Evolutionary conservation across 176 grass and related monocot genomes (phyloP), one percentile per base, ranked within the genome.

Genomic region (Oryza longistaminata): DNA sequence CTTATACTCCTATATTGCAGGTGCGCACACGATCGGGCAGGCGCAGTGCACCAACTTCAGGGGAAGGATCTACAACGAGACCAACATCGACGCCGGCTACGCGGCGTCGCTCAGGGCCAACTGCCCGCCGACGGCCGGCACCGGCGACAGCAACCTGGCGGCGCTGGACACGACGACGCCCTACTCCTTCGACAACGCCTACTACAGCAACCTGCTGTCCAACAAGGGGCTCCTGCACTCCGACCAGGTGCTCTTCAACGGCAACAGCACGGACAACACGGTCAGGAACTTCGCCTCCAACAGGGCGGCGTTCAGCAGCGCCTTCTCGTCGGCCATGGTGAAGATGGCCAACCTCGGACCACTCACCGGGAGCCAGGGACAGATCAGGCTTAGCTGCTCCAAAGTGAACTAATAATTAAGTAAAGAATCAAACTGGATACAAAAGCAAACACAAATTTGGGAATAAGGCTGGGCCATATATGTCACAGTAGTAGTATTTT

Each of bases 21-120:
- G 94, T 5, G 91, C 81, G 6, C 91, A 93, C 91, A 96, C 94
- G 15, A 91, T 96, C 67, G 94, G 88, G 91, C 77, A 91, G 67
- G 86, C 91, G 27, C 89, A 88, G 72, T 96, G 94, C 44, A 46
- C 44, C 22, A 74, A 4, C 45, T 90, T 83, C 69, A n/a, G 79
- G 67, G 29, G 2, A 1, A 85, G 88, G 46, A 90, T 90, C 84
- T 90, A 90, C 88, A 90, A 90, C 17, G 84, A 90, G 33, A 64
- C 88, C 66, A 85, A 92, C 75, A 87, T 92, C 60, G 25, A 92
- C 83, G 37, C 88, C 0, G 13, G 72, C 26, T 90, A 71, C 11
- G 88, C 91, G 6, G 74, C 85, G 2, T 78, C 88, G 2, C 49
- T 90, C 11, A 45, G 76, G 76, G 84, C 53, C 42, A 93, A 93